Conservation (phyloP, 192 early-diverging fungal species). For the Globomyces pollinis-pini region DNA sequence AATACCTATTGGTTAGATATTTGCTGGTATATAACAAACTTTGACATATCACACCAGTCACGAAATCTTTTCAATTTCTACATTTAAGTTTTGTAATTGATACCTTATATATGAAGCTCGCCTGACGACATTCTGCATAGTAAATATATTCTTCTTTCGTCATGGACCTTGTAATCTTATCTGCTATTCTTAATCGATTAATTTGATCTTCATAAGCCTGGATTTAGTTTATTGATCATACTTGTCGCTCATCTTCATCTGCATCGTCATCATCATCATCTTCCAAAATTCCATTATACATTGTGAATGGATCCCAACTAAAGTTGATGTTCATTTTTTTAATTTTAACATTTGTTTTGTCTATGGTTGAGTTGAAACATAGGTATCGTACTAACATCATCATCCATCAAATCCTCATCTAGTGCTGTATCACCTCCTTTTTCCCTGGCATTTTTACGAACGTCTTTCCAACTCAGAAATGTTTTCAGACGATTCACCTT, state of each 20-base stretch:
- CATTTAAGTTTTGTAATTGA: too few species aligned
- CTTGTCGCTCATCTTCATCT: slow-evolving; percentile 74
- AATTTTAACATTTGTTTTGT: slow-evolving; percentile 42
- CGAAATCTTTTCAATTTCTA: slow-evolving; percentile 85
- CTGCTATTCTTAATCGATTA: slow-evolving; percentile 75
- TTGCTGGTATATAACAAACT: too few species aligned
- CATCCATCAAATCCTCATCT: slow-evolving; percentile 31
- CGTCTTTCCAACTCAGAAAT: slow-evolving; percentile 94
- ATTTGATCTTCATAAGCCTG: slow-evolving; percentile 86
- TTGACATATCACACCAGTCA: slow-evolving; percentile 90
- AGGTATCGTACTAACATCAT: slow-evolving; percentile 20
- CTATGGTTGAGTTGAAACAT: too few species aligned
- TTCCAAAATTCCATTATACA: slow-evolving; percentile 66
- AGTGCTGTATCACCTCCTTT: slow-evolving; percentile 45
- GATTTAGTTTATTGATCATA: too few species aligned
- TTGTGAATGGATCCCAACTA: slow-evolving; percentile 85
- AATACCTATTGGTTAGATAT: too few species aligned
- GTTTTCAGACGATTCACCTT: slow-evolving; percentile 86
- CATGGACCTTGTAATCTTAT: slow-evolving; percentile 89
- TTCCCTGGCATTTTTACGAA: slow-evolving; percentile 87
- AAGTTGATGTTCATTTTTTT: slow-evolving; percentile 74
- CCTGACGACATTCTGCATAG: slow-evolving; percentile 97
- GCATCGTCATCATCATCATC: slow-evolving; percentile 73
- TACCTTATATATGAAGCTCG: slow-evolving; percentile 95
- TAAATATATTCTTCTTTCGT: slow-evolving; percentile 98